Percentiles rank a stretch among this genome's conserved stretches.
These are phyloP conservation scores for Dothistroma septosporum DNA, from an alignment of 2,329 filamentous ascomycete genomes.

Conservation along the genomic window DNA sequence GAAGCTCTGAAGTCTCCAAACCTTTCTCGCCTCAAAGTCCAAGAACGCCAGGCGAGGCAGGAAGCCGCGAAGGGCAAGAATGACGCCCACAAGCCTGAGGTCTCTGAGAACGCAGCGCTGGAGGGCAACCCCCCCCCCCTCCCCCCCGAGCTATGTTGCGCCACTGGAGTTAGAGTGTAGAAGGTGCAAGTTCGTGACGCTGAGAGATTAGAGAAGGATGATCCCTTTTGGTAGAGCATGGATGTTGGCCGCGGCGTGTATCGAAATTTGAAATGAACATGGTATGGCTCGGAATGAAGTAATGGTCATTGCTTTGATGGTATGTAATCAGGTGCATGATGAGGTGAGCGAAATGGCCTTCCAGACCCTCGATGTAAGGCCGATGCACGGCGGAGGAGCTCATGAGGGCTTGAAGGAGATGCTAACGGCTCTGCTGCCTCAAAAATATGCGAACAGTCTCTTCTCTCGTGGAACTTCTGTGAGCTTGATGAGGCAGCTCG, in stretches of 20 bases:
- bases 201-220: neutral
- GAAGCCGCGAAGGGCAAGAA: neutral
- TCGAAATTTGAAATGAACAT: too few relatives aligned
- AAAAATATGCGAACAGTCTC: too few relatives aligned
- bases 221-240: neutral
- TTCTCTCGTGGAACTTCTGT: too few relatives aligned
- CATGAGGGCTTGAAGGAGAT: too few relatives aligned
- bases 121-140: neutral
- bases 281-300: too few relatives aligned
- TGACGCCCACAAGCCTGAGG: neutral
- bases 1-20: neutral
- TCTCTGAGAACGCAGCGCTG: neutral
- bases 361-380: too few relatives aligned
- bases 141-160: neutral
- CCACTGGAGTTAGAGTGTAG: neutral
- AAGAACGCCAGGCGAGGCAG: neutral
- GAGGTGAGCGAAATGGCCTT: too few relatives aligned
- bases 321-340: too few relatives aligned
- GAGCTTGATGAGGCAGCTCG: too few relatives aligned
- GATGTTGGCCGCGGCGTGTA: neutral
- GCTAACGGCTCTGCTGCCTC: too few relatives aligned
- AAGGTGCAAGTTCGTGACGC: neutral
- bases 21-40: neutral
- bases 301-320: too few relatives aligned
- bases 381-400: too few relatives aligned